These are phyloP conservation scores for Aspergillus candidus DNA, from an alignment of 2,329 filamentous ascomycete genomes.

Conservation along the genomic window DNA sequence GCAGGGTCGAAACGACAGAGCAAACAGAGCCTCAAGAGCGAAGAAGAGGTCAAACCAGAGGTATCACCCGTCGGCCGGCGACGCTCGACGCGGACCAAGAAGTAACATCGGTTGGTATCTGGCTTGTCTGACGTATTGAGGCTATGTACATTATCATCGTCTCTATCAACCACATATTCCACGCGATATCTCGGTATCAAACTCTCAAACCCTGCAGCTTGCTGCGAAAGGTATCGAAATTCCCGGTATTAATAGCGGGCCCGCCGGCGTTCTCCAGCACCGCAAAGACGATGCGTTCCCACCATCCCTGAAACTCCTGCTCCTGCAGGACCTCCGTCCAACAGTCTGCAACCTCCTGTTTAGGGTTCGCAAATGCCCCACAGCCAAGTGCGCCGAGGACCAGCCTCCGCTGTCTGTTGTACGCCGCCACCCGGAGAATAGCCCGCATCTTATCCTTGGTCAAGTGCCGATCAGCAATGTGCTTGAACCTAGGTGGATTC, in stretches of 20 bases:
- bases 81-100: constrained; percentile 26
- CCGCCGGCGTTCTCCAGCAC: constrained; percentile 39
- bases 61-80: constrained; percentile 15
- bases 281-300: constrained; percentile 60
- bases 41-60: constrained; percentile 17
- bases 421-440: constrained; percentile 54
- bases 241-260: constrained; percentile 20
- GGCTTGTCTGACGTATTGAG: neutral
- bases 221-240: constrained; percentile 27
- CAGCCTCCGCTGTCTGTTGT: constrained; percentile 50
- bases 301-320: constrained; percentile 59
- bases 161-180: too few species aligned
- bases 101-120: constrained; percentile 8
- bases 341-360: constrained; percentile 54
- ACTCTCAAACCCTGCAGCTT: constrained; percentile 25
- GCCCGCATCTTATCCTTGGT: constrained; percentile 60
- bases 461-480: constrained; percentile 43
- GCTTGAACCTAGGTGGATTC: constrained; percentile 32
- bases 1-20: constrained; percentile 19
- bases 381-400: constrained; percentile 66
- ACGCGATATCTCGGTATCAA: constrained; percentile 3
- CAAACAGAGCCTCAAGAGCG: constrained; percentile 17
- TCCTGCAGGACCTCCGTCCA: constrained; percentile 58
- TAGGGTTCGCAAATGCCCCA: constrained; percentile 60
- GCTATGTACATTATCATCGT: neutral